Base-by-base conservation (phyloP, 164 flowering plant genomes). In the Berberis thunbergii region DNA sequence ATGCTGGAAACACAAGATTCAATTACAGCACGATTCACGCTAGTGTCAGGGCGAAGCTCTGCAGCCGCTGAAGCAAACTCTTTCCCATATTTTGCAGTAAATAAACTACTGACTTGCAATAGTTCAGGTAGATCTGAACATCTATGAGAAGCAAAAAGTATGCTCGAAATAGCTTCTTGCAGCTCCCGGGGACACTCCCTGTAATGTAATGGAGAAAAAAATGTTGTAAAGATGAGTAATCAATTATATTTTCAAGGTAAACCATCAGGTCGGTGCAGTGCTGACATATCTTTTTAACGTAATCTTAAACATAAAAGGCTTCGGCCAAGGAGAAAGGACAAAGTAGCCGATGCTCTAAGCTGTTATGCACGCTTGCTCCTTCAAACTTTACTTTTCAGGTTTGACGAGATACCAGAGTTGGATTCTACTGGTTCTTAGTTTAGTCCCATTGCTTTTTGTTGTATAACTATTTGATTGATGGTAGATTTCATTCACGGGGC, bases 101-200 rank as follows among this genome's bases (percentile, higher is more conserved):
- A 87, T 71, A 87, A 65, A 60, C 84, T 89, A 63, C 76, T 81
- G 39, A 91, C 70, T 49, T 79, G 87, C 72, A 89, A 64, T 68
- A 95, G 74, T 70, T 95, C 99, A 4, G 99, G 97, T 69, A 91
- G 72, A 74, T 95, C 99, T 69, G 97, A 85, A 78, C 97, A 95
- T 72, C 99, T 86, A 1, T 96, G 91, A 69, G 97, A 91, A 61
- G 99, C 89, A 83, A 91, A 95, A 10, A 89, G 81, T 72, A 95
- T 89, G 78, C 97, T 91, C 48, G 99, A 84, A 69, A 95, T 75
- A 64, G 97, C 97, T 79, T 94, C 99, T 72, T 73, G 83, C 77
- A 94, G 65, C 68, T 94, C 99, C 57, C 75, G 41, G 13, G 96
- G 97, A 64, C 99, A 95, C 6, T 91, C 96, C 82, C 99, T 94